A percentile compares a stretch with the other conserved stretches of the same genome.
Conservation (phyloP, 495 filamentous ascomycete genomes). For the Neurospora intermedia region DNA sequence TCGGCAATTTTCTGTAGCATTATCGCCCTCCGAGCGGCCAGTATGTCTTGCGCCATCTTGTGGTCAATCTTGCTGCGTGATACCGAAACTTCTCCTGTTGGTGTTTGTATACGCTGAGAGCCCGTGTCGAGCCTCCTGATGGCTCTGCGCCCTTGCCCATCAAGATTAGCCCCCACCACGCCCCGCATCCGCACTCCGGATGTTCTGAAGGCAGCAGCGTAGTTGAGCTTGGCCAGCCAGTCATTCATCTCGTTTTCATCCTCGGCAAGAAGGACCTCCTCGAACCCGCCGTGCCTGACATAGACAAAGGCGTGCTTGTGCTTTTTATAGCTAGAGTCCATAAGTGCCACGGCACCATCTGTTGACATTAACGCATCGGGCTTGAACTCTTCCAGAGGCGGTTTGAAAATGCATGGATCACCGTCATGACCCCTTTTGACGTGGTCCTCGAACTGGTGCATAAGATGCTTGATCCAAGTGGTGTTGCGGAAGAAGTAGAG, state of each 20-base stretch:
- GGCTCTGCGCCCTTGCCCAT: conserved; percentile 67
- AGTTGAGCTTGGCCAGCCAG: conserved; percentile 94
- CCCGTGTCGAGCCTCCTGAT: conserved; percentile 54
- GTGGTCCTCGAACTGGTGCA: conserved; percentile 75
- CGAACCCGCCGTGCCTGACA: conserved; percentile 75
- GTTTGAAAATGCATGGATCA: conserved; percentile 73
- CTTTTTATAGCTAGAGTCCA: conserved; percentile 82
- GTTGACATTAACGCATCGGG: conserved; percentile 87
- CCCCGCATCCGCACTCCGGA: conserved; percentile 87
- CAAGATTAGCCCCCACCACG: conserved; percentile 73
- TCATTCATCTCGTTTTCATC: conserved; percentile 89
- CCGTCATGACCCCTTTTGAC: conserved; percentile 55
- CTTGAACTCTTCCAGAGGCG: conserved; percentile 83
- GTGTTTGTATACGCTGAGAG: conserved; percentile 51
- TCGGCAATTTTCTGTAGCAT: conserved; percentile 77
- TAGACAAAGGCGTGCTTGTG: conserved; percentile 94
- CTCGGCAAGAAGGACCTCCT: conserved; percentile 86
- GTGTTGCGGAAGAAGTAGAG: conserved; percentile 94
- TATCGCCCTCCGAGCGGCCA: conserved; percentile 65
- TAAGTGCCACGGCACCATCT: conserved; percentile 77
- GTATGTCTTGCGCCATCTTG: conserved; percentile 73
- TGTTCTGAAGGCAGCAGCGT: conserved; percentile 85
- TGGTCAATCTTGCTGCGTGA: conserved; percentile 59
- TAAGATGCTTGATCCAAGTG: conserved; percentile 79
- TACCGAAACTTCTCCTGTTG: conserved; percentile 59